phyloP scores from a whole-genome alignment of 163 green algal species.

The Trebouxia gelatinosa region DNA sequence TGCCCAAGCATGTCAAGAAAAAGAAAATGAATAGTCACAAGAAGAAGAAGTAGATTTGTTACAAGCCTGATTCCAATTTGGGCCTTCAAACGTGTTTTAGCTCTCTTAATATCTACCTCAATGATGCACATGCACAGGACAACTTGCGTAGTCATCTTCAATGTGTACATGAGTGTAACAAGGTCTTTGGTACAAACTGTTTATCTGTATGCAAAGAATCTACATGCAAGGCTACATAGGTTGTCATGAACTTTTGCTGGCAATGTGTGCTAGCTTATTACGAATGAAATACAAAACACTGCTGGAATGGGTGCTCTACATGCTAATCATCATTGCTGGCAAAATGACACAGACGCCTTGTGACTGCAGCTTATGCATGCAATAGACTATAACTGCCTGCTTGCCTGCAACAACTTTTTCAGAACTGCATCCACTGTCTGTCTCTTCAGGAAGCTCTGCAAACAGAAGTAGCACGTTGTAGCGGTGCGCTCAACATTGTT shows the following conservation, averaged over 20 bases:
- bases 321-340: background rate
- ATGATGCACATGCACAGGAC: too few relatives aligned
- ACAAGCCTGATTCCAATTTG: background rate
- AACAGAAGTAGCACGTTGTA: background rate
- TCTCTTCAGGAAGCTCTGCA: slow-evolving; percentile 12
- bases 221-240: background rate
- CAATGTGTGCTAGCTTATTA: background rate
- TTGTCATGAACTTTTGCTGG: background rate
- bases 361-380: too few relatives aligned
- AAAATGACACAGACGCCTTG: background rate
- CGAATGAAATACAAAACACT: background rate
- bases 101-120: background rate
- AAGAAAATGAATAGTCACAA: slow-evolving; percentile 61
- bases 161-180: too few relatives aligned
- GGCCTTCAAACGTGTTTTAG: background rate
- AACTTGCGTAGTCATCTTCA: too few relatives aligned
- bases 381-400: too few relatives aligned
- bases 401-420: background rate
- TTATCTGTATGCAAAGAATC: background rate
- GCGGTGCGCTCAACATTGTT: too few relatives aligned
- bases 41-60: background rate
- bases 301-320: background rate
- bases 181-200: background rate
- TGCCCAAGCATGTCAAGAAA: slow-evolving; percentile 92
- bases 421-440: slow-evolving; percentile 23